A percentile compares a stretch with the other conserved stretches of the same genome.
phyloP scores from a whole-genome alignment of 2,329 filamentous ascomycete genomes.

The Fusarium sp. region DNA sequence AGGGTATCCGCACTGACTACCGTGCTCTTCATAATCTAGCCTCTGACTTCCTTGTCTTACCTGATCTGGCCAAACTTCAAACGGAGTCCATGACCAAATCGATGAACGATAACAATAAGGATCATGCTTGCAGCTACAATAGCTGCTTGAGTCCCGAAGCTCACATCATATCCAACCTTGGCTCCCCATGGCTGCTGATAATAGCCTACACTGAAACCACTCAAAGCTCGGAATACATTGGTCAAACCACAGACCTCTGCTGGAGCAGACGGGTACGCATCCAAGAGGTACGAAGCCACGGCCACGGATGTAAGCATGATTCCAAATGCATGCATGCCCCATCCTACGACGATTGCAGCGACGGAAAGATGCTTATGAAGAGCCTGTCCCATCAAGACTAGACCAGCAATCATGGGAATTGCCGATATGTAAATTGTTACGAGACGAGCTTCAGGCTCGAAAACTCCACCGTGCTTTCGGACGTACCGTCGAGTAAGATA shows the following conservation, averaged over 20 bases:
- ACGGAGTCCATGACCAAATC: conserved; percentile 14
- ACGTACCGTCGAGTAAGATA: conserved; percentile 61
- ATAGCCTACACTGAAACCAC: conserved; percentile 64
- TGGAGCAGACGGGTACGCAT: conserved; percentile 63
- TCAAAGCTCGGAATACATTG: conserved; percentile 54
- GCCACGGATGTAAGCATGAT: conserved; percentile 66
- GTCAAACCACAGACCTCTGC: conserved; percentile 63
- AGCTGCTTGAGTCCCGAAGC: conserved; percentile 57
- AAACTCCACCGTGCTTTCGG: conserved; percentile 20
- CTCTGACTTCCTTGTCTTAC: not conserved
- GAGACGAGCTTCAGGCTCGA: too few relatives aligned
- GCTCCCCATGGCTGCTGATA: conserved; percentile 62
- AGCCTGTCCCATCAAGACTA: conserved; percentile 62
- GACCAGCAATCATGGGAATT: too few relatives aligned
- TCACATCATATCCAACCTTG: conserved; percentile 53
- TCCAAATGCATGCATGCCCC: conserved; percentile 68
- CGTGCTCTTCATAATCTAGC: too few relatives aligned
- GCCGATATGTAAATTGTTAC: too few relatives aligned
- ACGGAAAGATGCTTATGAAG: conserved; percentile 59
- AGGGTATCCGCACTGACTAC: too few relatives aligned
- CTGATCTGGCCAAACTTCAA: conserved; percentile 30
- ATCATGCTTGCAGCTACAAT: conserved; percentile 49
- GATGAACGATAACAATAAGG: conserved; percentile 34
- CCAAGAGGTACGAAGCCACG: conserved; percentile 62
- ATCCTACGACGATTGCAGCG: conserved; percentile 49